Evolutionary conservation across 2,329 filamentous ascomycete genomes (phyloP).

Genomic region (Dothidotthia symphoricarpi): DNA sequence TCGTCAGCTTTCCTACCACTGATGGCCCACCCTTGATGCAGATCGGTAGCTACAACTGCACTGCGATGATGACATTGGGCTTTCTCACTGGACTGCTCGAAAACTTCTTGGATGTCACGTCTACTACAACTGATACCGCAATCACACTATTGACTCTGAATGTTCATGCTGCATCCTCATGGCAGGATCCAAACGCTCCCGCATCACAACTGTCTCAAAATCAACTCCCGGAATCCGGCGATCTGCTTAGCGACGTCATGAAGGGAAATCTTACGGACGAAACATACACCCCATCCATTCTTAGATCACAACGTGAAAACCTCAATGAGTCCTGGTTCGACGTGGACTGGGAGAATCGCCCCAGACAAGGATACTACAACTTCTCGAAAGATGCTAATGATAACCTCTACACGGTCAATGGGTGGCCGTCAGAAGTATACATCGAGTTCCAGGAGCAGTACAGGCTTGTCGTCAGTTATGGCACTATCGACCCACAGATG

Average conservation of each 20-base stretch:
- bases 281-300: conserved; percentile 54
- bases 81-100: conserved; percentile 51
- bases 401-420: conserved; percentile 52
- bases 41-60: conserved; percentile 56
- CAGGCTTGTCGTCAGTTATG: conserved; percentile 57
- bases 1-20: conserved; percentile 20
- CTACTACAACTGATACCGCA: conserved; percentile 56
- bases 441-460: conserved; percentile 56
- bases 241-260: conserved; percentile 51
- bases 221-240: conserved; percentile 46
- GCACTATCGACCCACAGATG: conserved; percentile 59
- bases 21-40: conserved; percentile 40
- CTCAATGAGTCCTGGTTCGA: conserved; percentile 60
- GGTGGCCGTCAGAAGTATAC: conserved; percentile 63
- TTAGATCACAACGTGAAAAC: conserved; percentile 54
- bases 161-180: conserved; percentile 54
- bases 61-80: conserved; percentile 51
- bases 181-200: conserved; percentile 40
- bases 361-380: conserved; percentile 55
- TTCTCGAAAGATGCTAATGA: conserved; percentile 40
- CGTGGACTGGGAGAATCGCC: conserved; percentile 41
- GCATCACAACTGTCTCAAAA: conserved; percentile 43
- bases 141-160: conserved; percentile 58
- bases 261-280: conserved; percentile 50
- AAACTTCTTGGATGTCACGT: conserved; percentile 55